phyloP scores from a whole-genome alignment of 768 basidiomycete species.

The Tricholoma bakamatsutake region DNA sequence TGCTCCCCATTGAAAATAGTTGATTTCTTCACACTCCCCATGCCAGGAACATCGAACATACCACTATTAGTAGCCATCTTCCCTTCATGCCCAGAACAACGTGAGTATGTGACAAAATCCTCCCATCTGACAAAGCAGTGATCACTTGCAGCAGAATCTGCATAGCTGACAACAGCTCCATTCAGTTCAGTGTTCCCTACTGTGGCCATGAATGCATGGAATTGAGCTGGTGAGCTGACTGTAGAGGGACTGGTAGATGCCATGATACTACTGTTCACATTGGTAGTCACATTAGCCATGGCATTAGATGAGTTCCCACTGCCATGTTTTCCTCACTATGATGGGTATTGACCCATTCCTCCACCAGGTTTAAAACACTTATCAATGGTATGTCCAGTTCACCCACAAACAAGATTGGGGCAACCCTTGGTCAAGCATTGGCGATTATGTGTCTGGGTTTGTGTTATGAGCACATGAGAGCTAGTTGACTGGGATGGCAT shows the following conservation, averaged over 20 bases:
- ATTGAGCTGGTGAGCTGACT: background rate
- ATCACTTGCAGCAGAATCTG: conserved; percentile 3
- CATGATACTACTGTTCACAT: background rate
- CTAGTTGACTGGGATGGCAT: background rate
- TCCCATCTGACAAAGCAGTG: conserved; percentile 2
- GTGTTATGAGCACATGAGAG: background rate
- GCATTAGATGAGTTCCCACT: background rate
- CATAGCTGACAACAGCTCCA: background rate
- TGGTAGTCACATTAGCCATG: background rate
- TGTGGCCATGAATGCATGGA: background rate
- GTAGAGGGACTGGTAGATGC: background rate
- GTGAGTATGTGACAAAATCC: background rate
- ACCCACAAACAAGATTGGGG: conserved; percentile 5
- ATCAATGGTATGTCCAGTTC: conserved; percentile 8
- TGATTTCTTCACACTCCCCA: background rate
- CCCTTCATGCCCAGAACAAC: background rate
- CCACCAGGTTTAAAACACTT: conserved; percentile 6
- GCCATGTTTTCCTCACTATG: conserved; percentile 4
- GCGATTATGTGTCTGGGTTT: background rate
- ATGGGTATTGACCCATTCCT: conserved; percentile 14
- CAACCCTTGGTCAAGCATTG: conserved; percentile 1
- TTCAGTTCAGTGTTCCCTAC: too few relatives aligned
- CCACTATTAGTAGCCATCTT: background rate
- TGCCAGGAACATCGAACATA: background rate
- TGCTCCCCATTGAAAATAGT: background rate